Percentiles rank a stretch among this genome's conserved stretches.
Evolutionary conservation across 208 protist species (phyloP).

Genomic region (Blastocrithidia nonstop): DNA sequence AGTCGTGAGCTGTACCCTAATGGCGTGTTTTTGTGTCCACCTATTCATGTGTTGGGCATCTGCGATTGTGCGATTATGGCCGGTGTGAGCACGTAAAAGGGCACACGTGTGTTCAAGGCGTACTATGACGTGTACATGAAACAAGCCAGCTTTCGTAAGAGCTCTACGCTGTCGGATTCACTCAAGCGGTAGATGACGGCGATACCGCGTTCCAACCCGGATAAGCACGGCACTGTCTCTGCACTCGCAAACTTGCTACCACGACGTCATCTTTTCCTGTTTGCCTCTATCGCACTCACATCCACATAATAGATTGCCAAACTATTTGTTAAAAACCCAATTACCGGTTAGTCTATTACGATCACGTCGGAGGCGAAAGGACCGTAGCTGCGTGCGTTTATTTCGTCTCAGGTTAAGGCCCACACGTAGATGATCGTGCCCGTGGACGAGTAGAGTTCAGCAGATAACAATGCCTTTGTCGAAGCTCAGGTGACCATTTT

Average conservation of each 20-base stretch:
- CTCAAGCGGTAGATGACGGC: conserved; percentile 44
- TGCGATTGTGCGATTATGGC: conserved; percentile 76
- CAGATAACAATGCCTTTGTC: conserved; percentile 24
- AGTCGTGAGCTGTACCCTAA: conserved; percentile 40
- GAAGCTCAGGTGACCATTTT: conserved; percentile 77
- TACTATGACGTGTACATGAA: conserved; percentile 80
- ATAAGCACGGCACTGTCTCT: conserved; percentile 37
- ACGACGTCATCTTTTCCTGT: conserved; percentile 75
- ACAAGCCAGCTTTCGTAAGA: conserved; percentile 73
- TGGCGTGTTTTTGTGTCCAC: conserved; percentile 77
- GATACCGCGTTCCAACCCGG: conserved; percentile 32
- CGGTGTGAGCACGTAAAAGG: conserved; percentile 52
- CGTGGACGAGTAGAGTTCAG: conserved; percentile 38
- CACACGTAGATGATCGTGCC: conserved; percentile 66
- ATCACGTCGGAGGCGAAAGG: conserved; percentile 31
- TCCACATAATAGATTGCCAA: conserved; percentile 40
- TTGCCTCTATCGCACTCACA: conserved; percentile 28
- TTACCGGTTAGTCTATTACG: conserved; percentile 72
- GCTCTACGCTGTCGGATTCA: conserved; percentile 59
- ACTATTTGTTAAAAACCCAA: conserved; percentile 77
- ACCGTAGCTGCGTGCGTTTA: conserved; percentile 36
- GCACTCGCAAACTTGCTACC: conserved; percentile 71
- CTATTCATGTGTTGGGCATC: conserved; percentile 60
- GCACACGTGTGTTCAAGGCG: conserved; percentile 68
- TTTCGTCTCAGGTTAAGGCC: conserved; percentile 39